Base-by-base conservation (phyloP, 805 yeast genomes). In the Wickerhamomyces pijperi region DNA sequence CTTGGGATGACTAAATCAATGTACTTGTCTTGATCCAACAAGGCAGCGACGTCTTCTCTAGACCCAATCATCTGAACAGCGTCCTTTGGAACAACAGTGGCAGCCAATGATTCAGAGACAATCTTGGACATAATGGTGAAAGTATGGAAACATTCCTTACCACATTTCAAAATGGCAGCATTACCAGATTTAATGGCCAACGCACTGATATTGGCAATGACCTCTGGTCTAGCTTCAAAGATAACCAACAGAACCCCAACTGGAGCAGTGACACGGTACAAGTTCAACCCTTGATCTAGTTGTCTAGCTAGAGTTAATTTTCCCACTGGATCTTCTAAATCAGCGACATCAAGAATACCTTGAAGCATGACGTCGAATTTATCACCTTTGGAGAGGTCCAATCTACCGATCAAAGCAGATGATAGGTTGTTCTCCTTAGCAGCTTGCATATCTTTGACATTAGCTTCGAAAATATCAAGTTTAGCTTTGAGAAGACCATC, bases 181-280 rank as follows among this genome's bases (percentile, higher is more conserved):
- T 92, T 92, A 36, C 97, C 97, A 2, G 96, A 86, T 59, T 94
- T 92, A 56, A 92, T 79, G 16, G 97, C 95, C 51, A 92, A 68
- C 0, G 98, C 92, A 13, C 96, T 82, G 53, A 92, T 92, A 57
- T 92, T 94, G 39, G 98, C 98, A 65, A 92, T 92, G 11, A 92
- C 98, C 58, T 92, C 99, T 31, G 99, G 99, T 54, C 99, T 74
- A 23, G 95, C 77, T 61, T 92, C 99, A 58, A 92, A 92, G 40
- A 92, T 94, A 35, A 92, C 87, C 44, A 92, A 67, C 35, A 92
- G 61, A 0, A 86, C 97, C 16, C 99, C 99, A 5, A 92, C 87
- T 13, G 99, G 98, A 20, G 95, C 83, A 5, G 95, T 81, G 12
- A 90, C 70, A 54, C 95, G 68, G 59, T 77, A 82, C 43, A 92